Conservation (phyloP, 495 filamentous ascomycete species). For the Aspergillus sparsus region DNA sequence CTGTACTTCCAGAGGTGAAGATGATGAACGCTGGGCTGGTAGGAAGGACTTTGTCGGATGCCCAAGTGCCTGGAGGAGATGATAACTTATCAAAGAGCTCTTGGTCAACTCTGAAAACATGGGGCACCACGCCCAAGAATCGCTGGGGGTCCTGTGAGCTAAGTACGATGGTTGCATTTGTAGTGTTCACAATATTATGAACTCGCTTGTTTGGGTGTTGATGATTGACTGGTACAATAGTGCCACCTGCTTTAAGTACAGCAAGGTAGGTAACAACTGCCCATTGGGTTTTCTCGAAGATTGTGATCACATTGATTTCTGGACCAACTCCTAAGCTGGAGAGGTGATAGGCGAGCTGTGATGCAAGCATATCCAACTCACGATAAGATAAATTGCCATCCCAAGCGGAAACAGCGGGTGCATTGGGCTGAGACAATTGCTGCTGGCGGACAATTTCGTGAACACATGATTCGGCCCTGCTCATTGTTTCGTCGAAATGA, state of each 20-base stretch:
- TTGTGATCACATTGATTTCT: not conserved
- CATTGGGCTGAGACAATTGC: conserved; percentile 2
- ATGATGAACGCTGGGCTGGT: conserved; percentile 9
- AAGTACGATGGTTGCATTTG: not conserved
- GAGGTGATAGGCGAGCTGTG: conserved; percentile 2
- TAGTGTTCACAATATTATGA: not conserved
- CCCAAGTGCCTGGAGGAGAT: not conserved
- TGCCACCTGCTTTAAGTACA: conserved; percentile 13
- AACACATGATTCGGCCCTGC: conserved; percentile 8
- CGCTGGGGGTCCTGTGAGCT: conserved; percentile 1
- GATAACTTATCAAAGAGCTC: not conserved
- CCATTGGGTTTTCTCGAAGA: conserved; percentile 17
- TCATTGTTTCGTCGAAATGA: conserved; percentile 17
- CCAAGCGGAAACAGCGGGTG: conserved; percentile 9
- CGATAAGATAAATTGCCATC: conserved; percentile 41
- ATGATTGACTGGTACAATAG: conserved; percentile 11
- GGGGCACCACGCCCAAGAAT: not conserved
- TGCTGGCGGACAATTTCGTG: conserved; percentile 14
- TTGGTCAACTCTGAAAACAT: conserved; percentile 6
- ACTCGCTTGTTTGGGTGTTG: conserved; percentile 9
- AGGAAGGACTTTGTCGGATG: not conserved
- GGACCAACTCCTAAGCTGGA: conserved; percentile 5
- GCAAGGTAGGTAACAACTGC: conserved; percentile 14
- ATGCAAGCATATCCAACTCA: conserved; percentile 2
- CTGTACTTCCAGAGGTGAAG: conserved; percentile 16